Conservation (phyloP, 2,329 filamentous ascomycete species). For the Onygena corvina region DNA sequence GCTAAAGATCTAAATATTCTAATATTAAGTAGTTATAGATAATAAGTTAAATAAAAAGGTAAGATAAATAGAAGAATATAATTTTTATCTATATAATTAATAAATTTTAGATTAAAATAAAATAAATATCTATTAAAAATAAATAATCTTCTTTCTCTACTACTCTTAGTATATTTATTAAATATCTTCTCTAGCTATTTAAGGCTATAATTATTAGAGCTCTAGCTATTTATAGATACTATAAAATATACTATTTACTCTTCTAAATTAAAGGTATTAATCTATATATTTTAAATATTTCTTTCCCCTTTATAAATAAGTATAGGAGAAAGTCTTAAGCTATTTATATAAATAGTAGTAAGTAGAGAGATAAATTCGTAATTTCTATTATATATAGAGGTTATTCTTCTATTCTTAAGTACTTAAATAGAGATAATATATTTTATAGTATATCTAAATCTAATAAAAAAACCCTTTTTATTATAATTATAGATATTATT, state of each 20-base stretch:
- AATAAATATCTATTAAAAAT: too few species aligned
- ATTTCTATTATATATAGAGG: background rate
- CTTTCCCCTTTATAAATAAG: conserved; percentile 1
- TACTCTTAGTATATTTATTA: too few species aligned
- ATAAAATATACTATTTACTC: background rate
- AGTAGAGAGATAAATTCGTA: conserved; percentile 16
- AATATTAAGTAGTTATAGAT: background rate
- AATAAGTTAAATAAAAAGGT: background rate
- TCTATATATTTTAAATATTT: too few species aligned
- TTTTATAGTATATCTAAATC: background rate
- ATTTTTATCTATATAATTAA: background rate
- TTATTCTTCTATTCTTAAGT: background rate
- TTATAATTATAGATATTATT: conserved; percentile 1
- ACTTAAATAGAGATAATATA: background rate
- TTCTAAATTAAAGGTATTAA: background rate
- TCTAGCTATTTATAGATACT: background rate
- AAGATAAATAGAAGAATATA: background rate
- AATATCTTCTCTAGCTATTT: background rate
- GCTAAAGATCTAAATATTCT: background rate
- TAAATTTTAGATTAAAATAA: too few species aligned
- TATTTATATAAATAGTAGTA: background rate
- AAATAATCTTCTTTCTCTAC: too few species aligned
- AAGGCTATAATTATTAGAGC: background rate
- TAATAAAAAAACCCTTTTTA: background rate
- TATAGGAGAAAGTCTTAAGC: background rate